Evolutionary conservation across 140 eudicot genomes (phyloP).

Genomic region (Stevia rebaudiana): DNA sequence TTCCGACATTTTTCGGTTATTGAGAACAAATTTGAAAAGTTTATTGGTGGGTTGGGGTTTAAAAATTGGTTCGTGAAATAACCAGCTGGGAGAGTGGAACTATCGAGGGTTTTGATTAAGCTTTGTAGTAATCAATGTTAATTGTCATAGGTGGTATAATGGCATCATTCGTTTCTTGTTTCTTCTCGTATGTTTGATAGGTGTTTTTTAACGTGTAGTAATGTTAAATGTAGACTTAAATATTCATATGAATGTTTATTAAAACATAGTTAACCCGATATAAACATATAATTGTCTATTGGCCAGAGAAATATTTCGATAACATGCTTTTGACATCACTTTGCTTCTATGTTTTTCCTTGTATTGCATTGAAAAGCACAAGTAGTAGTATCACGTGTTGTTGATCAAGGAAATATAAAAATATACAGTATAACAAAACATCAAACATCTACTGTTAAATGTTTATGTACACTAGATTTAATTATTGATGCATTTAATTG

Average conservation of each 20-base stretch:
- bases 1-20: slow-evolving; percentile 22
- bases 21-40: background rate
- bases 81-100: slow-evolving; percentile 33
- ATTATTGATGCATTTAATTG: no score
- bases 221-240: background rate
- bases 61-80: slow-evolving; percentile 14
- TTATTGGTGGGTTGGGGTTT: slow-evolving; percentile 18
- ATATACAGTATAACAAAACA: no score
- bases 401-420: no score
- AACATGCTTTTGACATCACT: no score
- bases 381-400: no score
- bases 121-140: slow-evolving; percentile 36
- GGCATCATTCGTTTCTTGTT: slow-evolving; percentile 30
- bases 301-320: no score
- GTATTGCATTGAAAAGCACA: no score
- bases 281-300: no score
- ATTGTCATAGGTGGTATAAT: slow-evolving; percentile 26
- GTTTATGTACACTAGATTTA: no score
- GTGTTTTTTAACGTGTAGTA: slow-evolving; percentile 10
- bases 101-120: slow-evolving; percentile 26
- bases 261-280: no score
- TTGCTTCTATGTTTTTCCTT: no score
- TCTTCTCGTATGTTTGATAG: slow-evolving; percentile 18
- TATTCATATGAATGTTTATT: background rate
- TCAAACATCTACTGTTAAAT: no score